Evolutionary conservation across 2,329 filamentous ascomycete genomes (phyloP).

Genomic region (Aurifilum marmelostoma): DNA sequence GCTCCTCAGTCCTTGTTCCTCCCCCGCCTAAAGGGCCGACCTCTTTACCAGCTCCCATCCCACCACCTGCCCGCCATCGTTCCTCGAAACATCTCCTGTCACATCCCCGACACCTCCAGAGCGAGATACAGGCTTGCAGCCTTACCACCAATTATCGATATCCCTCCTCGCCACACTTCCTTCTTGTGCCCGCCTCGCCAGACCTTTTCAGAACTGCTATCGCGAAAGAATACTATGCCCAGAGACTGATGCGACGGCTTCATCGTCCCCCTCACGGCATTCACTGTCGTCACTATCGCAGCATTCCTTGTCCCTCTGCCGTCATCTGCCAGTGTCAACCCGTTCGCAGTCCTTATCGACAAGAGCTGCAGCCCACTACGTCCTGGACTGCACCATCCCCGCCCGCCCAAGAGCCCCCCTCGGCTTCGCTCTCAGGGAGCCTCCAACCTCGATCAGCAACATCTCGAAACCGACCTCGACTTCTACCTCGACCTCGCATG

Average conservation of each 20-base stretch:
- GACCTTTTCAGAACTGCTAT: slow-evolving; percentile 22
- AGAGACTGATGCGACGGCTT: slow-evolving; percentile 36
- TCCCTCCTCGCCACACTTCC: slow-evolving; percentile 2
- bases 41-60: slow-evolving; percentile 32
- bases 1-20: slow-evolving; percentile 9
- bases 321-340: slow-evolving; percentile 15
- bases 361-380: slow-evolving; percentile 31
- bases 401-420: slow-evolving; percentile 9
- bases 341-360: slow-evolving; percentile 35
- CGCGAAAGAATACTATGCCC: slow-evolving; percentile 26
- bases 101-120: slow-evolving; percentile 39
- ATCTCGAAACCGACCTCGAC: slow-evolving; percentile 32
- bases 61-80: slow-evolving; percentile 36
- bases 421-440: slow-evolving; percentile 28
- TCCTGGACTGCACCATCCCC: slow-evolving; percentile 1
- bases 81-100: slow-evolving; percentile 50
- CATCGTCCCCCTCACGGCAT: slow-evolving; percentile 8
- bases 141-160: slow-evolving; percentile 32
- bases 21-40: slow-evolving; percentile 20
- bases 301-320: slow-evolving; percentile 15
- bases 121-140: slow-evolving; percentile 41
- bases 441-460: slow-evolving; percentile 4
- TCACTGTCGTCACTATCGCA: not conserved
- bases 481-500: slow-evolving; percentile 47
- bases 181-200: slow-evolving; percentile 4